Percentiles rank a stretch among this genome's conserved stretches.
phyloP scores from a whole-genome alignment of 352 stramenopile genomes.

The Globisporangium heterothallicum region DNA sequence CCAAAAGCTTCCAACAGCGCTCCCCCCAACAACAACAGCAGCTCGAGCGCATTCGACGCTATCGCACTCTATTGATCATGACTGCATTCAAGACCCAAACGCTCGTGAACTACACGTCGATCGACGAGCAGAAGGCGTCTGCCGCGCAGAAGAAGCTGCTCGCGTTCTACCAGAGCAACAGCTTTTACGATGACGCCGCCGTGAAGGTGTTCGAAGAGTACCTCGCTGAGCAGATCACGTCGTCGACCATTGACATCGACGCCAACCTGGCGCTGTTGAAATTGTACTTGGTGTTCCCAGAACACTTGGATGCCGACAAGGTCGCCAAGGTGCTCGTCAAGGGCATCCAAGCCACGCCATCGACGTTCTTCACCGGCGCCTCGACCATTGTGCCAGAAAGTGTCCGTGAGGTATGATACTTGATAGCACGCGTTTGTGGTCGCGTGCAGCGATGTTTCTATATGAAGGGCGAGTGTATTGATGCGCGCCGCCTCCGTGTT shows the following conservation, averaged over 20 bases:
- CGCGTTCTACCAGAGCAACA: conserved; percentile 32
- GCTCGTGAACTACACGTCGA: conserved; percentile 54
- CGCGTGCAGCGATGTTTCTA: too few species aligned
- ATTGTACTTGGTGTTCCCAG: conserved; percentile 76
- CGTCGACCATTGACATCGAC: conserved; percentile 59
- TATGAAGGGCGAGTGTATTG: too few species aligned
- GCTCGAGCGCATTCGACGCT: neutral
- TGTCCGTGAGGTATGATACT: conserved; percentile 66
- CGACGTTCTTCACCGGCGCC: conserved; percentile 71
- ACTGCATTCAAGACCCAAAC: conserved; percentile 58
- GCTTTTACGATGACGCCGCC: conserved; percentile 42
- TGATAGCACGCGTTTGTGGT: too few species aligned
- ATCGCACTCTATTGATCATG: conserved; percentile 26
- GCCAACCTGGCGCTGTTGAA: conserved; percentile 78
- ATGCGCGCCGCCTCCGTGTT: too few species aligned
- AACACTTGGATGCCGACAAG: conserved; percentile 42
- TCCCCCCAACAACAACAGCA: neutral
- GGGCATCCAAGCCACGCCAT: conserved; percentile 57
- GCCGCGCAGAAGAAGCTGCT: conserved; percentile 54
- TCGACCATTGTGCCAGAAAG: conserved; percentile 65
- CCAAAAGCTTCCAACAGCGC: conserved; percentile 1
- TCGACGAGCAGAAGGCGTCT: conserved; percentile 30
- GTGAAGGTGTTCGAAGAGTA: conserved; percentile 61
- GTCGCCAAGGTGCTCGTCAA: conserved; percentile 70
- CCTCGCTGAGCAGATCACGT: conserved; percentile 68